Evolutionary conservation across 148 eudicot species (phyloP).

Genomic region (Nepenthes gracilis): DNA sequence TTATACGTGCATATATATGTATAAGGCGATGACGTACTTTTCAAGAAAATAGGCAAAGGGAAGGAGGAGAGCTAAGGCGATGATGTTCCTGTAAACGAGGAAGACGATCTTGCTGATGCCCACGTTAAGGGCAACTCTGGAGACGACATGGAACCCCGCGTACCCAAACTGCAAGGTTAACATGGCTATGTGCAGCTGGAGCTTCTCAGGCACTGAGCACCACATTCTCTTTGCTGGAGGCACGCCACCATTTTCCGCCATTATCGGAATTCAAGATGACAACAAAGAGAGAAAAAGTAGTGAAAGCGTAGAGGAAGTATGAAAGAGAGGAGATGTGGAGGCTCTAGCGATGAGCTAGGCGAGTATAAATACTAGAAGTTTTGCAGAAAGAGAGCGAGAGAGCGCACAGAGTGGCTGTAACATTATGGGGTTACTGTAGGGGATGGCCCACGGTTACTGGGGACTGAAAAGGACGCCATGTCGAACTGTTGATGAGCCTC

Average conservation of each 20-base stretch:
- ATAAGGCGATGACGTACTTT: slow-evolving; percentile 33
- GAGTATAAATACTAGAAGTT: slow-evolving; percentile 45
- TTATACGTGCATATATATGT: too few species aligned
- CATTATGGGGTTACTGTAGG: neutral
- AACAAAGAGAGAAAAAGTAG: neutral
- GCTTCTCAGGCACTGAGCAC: slow-evolving; percentile 68
- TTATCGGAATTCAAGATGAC: slow-evolving; percentile 7
- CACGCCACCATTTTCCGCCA: slow-evolving; percentile 50
- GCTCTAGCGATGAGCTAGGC: slow-evolving; percentile 15
- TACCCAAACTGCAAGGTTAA: slow-evolving; percentile 84
- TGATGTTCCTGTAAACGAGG: slow-evolving; percentile 81
- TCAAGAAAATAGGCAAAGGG: slow-evolving; percentile 95
- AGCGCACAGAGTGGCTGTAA: neutral
- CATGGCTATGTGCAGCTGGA: slow-evolving; percentile 82
- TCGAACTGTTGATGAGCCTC: slow-evolving; percentile 14
- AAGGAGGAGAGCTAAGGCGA: slow-evolving; percentile 68
- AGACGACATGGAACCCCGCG: slow-evolving; percentile 94
- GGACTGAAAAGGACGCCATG: slow-evolving; percentile 15
- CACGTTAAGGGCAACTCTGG: slow-evolving; percentile 96
- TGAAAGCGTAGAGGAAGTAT: slow-evolving; percentile 3
- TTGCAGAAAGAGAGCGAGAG: neutral
- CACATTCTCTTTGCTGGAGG: slow-evolving; percentile 25
- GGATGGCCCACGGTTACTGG: slow-evolving; percentile 3
- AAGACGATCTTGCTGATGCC: slow-evolving; percentile 94
- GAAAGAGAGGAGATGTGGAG: slow-evolving; percentile 12